Percentiles rank a stretch among this genome's conserved stretches.
Conservation (phyloP, 2,329 filamentous ascomycete species). For the Trichoderma sp. region DNA sequence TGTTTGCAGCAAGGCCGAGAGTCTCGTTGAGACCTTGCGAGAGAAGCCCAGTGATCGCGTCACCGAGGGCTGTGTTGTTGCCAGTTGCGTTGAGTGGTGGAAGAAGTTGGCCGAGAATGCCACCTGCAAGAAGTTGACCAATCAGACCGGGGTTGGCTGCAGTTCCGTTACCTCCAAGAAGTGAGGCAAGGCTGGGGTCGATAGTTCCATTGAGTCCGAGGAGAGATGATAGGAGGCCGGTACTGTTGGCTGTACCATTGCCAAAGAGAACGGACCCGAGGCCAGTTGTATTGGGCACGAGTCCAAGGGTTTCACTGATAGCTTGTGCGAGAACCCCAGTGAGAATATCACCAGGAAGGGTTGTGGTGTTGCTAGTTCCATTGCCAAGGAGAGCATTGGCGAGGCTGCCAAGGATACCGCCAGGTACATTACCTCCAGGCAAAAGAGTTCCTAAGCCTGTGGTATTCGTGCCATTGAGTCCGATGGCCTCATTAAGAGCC, state of each 20-base stretch:
- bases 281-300: background rate
- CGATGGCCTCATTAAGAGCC: background rate
- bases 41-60: background rate
- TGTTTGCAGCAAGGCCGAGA: background rate
- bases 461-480: background rate
- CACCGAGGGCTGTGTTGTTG: background rate
- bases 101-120: background rate
- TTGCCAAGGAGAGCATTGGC: background rate
- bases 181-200: background rate
- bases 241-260: background rate
- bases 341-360: background rate
- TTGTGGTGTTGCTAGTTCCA: background rate
- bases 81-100: background rate
- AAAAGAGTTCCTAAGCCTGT: background rate
- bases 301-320: background rate
- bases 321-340: background rate
- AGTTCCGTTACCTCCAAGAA: background rate
- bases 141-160: background rate
- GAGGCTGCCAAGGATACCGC: background rate
- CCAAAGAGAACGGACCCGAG: background rate
- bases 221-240: background rate
- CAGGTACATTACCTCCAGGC: background rate
- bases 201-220: background rate
- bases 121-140: background rate
- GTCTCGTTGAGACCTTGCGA: background rate